These are phyloP conservation scores for Pestalotiopsis sp. DNA, from an alignment of 2,329 filamentous ascomycete species.

Conservation along the genomic window DNA sequence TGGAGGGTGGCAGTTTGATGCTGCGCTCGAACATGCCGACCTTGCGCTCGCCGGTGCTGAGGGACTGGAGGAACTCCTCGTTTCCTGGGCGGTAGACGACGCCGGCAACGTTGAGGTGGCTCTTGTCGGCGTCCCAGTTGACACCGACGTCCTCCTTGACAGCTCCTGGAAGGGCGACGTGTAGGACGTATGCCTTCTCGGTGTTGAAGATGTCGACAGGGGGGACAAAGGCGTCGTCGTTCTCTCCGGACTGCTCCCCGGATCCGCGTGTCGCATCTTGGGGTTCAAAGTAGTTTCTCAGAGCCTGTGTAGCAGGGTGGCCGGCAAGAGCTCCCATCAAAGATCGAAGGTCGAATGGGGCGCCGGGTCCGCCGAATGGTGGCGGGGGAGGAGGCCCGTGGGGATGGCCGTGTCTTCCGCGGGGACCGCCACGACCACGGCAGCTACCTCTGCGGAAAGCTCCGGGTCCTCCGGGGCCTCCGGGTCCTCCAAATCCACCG, in stretches of 20 bases:
- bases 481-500: neutral
- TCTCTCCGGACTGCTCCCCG: slow-evolving; percentile 17
- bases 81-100: slow-evolving; percentile 74
- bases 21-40: slow-evolving; percentile 76
- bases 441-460: slow-evolving; percentile 21
- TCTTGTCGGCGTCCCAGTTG: slow-evolving; percentile 73
- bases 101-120: slow-evolving; percentile 67
- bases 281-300: slow-evolving; percentile 41
- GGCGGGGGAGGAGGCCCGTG: slow-evolving; percentile 23
- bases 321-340: slow-evolving; percentile 41
- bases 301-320: slow-evolving; percentile 45
- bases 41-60: slow-evolving; percentile 68
- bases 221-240: slow-evolving; percentile 55
- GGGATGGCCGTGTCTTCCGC: slow-evolving; percentile 21
- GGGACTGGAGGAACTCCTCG: slow-evolving; percentile 66
- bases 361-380: slow-evolving; percentile 21
- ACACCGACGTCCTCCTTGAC: slow-evolving; percentile 79
- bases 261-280: slow-evolving; percentile 18
- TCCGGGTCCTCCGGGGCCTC: neutral
- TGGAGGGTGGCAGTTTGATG: slow-evolving; percentile 59
- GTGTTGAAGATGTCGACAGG: slow-evolving; percentile 79
- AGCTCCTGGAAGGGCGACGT: slow-evolving; percentile 77
- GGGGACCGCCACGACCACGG: slow-evolving; percentile 20
- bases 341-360: slow-evolving; percentile 39
- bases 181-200: slow-evolving; percentile 65